Evolutionary conservation across 2,329 filamentous ascomycete genomes (phyloP).

Genomic region (Neophaeococcomyces aloes): DNA sequence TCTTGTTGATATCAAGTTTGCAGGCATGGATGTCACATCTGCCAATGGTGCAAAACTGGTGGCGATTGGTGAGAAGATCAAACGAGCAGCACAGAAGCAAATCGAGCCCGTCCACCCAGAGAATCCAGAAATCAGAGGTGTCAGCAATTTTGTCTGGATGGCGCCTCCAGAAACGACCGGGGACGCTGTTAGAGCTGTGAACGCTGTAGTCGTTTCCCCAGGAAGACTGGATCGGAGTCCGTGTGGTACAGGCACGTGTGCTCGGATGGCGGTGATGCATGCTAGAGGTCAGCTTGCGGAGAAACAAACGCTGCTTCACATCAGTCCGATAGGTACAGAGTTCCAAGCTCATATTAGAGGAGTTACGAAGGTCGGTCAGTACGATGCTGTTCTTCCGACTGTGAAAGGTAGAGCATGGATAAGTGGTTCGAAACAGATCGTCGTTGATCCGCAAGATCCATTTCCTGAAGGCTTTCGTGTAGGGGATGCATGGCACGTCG

Average conservation of each 20-base stretch:
- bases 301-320: slow-evolving; percentile 28
- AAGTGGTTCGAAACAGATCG: slow-evolving; percentile 34
- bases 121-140: slow-evolving; percentile 32
- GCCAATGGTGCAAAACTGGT: slow-evolving; percentile 29
- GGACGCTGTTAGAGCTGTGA: slow-evolving; percentile 26
- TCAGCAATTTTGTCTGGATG: slow-evolving; percentile 33
- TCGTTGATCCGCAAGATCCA: slow-evolving; percentile 35
- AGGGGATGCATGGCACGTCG: slow-evolving; percentile 21
- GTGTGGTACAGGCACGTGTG: slow-evolving; percentile 38
- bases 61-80: slow-evolving; percentile 35
- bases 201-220: slow-evolving; percentile 37
- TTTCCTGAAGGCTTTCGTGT: slow-evolving; percentile 35
- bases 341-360: slow-evolving; percentile 32
- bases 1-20: slow-evolving; percentile 31
- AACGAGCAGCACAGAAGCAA: slow-evolving; percentile 28
- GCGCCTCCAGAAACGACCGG: slow-evolving; percentile 24
- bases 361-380: slow-evolving; percentile 30
- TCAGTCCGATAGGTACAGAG: slow-evolving; percentile 35
- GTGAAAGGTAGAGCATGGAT: slow-evolving; percentile 39
- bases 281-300: slow-evolving; percentile 24
- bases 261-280: slow-evolving; percentile 36
- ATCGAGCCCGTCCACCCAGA: slow-evolving; percentile 35
- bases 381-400: slow-evolving; percentile 32
- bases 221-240: slow-evolving; percentile 39
- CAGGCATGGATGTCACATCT: slow-evolving; percentile 29